Base-by-base conservation (phyloP, 805 yeast species). In the Lipomyces oligophaga region DNA sequence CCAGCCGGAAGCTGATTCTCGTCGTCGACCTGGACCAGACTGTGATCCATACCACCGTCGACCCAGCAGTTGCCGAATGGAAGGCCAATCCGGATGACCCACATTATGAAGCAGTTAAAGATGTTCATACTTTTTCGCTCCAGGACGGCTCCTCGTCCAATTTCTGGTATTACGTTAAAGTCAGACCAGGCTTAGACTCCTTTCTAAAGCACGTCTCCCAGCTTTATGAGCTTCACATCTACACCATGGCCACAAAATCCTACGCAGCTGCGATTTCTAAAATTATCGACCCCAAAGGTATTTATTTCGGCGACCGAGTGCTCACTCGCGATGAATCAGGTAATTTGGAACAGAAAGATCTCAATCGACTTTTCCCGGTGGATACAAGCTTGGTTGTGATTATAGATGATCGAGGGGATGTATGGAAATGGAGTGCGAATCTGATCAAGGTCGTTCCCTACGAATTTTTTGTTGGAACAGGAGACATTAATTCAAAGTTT, bases 21-120 rank as follows among this genome's bases (percentile, higher is more conserved):
- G 97, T 93, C 24, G 98, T 93, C 4, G 98, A 93, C 71, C 73
- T 93, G 54, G 98, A 93, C 68, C 98, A 93, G 65, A 93, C 98
- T 0, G 94, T 93, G 4, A 90, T 93, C 26, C 98, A 93, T 62
- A 96, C 97, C 34, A 90, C 97, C 4, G 97, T 90, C 15, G 98
- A 93, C 63, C 97, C 97, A 0, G 88, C 96, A 0, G 95, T 93
- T 25, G 93, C 93, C 0, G 95, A 86, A 61, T 93, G 98, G 98
- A 88, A 85, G 74, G 74, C 75, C 41, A 97, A 93, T 60, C 82
- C 87, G 2, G 65, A 72, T 4, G 85, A 86, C 58, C 95, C 97
- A 5, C 88, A 93, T 61, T 84, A 85, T 62, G 81, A 79, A 2
- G 82, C 90, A 2, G 79, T 93, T 25, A 80, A 81, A 63, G 95